These are phyloP conservation scores for Bolboschoenus planiculmis DNA, from an alignment of 176 grass and related monocot species.

Conservation along the genomic window DNA sequence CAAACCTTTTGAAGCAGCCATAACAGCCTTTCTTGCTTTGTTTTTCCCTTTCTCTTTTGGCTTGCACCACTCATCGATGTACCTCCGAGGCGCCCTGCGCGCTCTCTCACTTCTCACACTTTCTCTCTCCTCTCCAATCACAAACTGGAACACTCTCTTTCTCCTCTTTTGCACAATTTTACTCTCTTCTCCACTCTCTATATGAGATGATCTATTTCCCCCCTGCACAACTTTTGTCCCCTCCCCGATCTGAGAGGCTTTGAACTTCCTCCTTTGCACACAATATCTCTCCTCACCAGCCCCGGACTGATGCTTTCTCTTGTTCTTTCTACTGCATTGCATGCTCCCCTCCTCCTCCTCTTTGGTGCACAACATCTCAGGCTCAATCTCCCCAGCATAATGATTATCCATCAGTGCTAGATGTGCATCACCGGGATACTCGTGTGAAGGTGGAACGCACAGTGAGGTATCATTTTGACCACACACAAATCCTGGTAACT, in stretches of 20 bases:
- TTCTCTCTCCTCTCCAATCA: background rate
- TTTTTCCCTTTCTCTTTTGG: background rate
- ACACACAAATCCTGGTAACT: background rate
- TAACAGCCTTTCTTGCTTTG: background rate
- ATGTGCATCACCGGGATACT: background rate
- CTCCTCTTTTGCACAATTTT: background rate
- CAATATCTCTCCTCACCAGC: background rate
- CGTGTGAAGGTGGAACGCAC: background rate
- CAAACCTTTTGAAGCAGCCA: slow-evolving; percentile 7
- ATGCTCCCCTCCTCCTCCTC: background rate
- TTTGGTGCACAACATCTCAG: background rate
- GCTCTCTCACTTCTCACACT: slow-evolving; percentile 6
- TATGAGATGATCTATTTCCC: background rate
- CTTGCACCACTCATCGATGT: slow-evolving; percentile 10
- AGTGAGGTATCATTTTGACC: background rate
- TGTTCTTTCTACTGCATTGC: background rate
- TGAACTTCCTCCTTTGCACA: background rate
- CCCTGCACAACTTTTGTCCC: background rate
- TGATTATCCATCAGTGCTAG: background rate
- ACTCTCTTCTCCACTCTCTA: background rate
- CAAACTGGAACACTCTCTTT: background rate
- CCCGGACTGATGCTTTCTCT: background rate
- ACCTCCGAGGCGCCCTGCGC: background rate
- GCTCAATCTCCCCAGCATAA: background rate
- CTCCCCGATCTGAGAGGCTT: background rate